These are phyloP conservation scores for Aspergillus sp. DNA, from an alignment of 2,329 filamentous ascomycete species.

Conservation along the genomic window DNA sequence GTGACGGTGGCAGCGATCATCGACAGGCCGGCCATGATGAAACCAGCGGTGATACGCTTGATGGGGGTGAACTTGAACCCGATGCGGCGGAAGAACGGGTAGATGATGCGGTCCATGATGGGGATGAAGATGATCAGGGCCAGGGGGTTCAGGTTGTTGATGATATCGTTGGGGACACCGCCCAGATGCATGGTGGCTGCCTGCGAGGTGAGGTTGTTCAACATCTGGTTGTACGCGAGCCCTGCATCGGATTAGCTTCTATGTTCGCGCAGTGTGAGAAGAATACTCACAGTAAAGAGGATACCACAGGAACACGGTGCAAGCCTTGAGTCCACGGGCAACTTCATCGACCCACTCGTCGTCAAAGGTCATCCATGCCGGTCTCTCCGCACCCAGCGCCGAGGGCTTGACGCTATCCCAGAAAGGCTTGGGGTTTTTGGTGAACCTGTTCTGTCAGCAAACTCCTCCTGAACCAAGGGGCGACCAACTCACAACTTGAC, in stretches of 20 bases:
- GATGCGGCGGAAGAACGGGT: constrained; percentile 48
- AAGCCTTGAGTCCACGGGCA: constrained; percentile 65
- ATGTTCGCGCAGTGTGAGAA: background rate
- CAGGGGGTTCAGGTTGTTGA: constrained; percentile 55
- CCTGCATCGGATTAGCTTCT: constrained; percentile 11
- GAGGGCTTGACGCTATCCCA: constrained; percentile 35
- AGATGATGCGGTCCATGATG: constrained; percentile 52
- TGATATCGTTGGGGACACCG: constrained; percentile 55
- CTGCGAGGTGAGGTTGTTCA: constrained; percentile 55
- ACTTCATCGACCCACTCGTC: constrained; percentile 82
- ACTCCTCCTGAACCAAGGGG: background rate
- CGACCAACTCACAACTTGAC: constrained; percentile 49
- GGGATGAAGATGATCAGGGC: constrained; percentile 55
- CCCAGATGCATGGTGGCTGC: constrained; percentile 52
- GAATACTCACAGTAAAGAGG: constrained; percentile 45
- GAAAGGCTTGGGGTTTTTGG: constrained; percentile 14
- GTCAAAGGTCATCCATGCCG: constrained; percentile 70
- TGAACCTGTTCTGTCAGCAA: constrained; percentile 14
- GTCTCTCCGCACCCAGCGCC: constrained; percentile 19
- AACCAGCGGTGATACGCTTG: constrained; percentile 53
- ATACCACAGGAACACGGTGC: constrained; percentile 64
- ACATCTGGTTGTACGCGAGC: constrained; percentile 54
- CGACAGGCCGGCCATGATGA: constrained; percentile 45
- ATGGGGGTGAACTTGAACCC: constrained; percentile 52
- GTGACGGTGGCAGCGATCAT: constrained; percentile 52